These are phyloP conservation scores for Miscanthus lutarioriparius DNA, from an alignment of 176 grass and related monocot species.

Conservation along the genomic window DNA sequence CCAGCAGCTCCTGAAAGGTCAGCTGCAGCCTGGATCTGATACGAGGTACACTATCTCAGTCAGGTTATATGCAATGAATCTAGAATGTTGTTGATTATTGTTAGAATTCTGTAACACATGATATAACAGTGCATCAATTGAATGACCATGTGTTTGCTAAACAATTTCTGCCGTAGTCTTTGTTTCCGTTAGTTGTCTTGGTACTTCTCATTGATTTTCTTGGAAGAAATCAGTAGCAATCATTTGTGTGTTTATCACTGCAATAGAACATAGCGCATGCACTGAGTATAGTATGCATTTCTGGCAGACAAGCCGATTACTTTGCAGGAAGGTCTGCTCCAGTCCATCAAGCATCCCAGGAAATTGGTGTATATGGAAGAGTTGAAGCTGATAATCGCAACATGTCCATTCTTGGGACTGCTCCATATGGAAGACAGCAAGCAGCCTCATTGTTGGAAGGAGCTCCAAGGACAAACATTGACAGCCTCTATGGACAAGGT, in stretches of 20 bases:
- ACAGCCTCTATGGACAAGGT: conserved; percentile 69
- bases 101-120: not conserved
- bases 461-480: conserved; percentile 78
- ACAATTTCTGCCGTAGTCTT: conserved; percentile 3
- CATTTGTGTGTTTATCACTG: conserved; percentile 42
- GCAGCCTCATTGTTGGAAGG: conserved; percentile 74
- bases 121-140: conserved; percentile 13
- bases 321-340: conserved; percentile 75
- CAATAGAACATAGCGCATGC: conserved; percentile 49
- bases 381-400: conserved; percentile 68
- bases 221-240: conserved; percentile 41
- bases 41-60: conserved; percentile 59
- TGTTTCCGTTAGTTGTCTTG: conserved; percentile 24
- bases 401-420: conserved; percentile 66
- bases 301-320: conserved; percentile 99
- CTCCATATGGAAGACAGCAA: conserved; percentile 78
- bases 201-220: conserved; percentile 11
- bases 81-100: conserved; percentile 25
- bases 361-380: conserved; percentile 71
- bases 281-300: conserved; percentile 94
- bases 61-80: conserved; percentile 11
- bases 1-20: conserved; percentile 80
- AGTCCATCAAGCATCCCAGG: conserved; percentile 69
- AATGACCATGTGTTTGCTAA: conserved; percentile 33
- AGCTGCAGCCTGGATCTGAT: conserved; percentile 73